phyloP scores from a whole-genome alignment of 2,329 filamentous ascomycete genomes.

The Juglanconis sp. region DNA sequence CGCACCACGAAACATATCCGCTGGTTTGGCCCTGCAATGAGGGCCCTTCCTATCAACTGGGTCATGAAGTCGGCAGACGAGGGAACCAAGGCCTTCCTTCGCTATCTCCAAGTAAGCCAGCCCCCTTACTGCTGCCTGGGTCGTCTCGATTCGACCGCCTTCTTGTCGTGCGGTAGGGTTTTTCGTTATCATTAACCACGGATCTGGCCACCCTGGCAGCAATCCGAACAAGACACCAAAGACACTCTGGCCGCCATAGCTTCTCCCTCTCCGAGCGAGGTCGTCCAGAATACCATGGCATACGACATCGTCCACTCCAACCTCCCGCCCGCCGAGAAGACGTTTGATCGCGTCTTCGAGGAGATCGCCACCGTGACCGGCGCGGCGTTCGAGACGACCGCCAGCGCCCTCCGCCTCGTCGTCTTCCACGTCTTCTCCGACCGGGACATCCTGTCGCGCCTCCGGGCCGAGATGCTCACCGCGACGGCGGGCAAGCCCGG shows the following conservation, averaged over 20 bases:
- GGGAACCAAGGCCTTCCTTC: constrained; percentile 2
- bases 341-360: constrained; percentile 26
- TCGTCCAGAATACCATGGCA: neutral
- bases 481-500: neutral
- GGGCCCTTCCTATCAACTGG: constrained; percentile 11
- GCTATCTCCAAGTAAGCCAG: neutral
- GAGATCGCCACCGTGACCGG: constrained; percentile 31
- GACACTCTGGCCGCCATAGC: neutral
- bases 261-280: neutral
- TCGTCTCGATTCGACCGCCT: neutral
- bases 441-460: constrained; percentile 24
- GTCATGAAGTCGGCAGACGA: constrained; percentile 13
- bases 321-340: constrained; percentile 33
- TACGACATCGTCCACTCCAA: neutral
- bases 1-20: constrained; percentile 20
- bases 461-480: constrained; percentile 32
- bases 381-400: constrained; percentile 37
- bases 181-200: neutral
- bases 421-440: constrained; percentile 34
- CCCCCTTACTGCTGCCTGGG: neutral
- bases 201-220: neutral
- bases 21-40: constrained; percentile 19
- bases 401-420: constrained; percentile 31
- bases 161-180: too few species aligned
- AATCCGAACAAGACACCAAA: constrained; percentile 4